Percentiles rank a stretch among this genome's conserved stretches.
phyloP scores from a whole-genome alignment of 257 asterid species.

The Solanum lycopersicoides region DNA sequence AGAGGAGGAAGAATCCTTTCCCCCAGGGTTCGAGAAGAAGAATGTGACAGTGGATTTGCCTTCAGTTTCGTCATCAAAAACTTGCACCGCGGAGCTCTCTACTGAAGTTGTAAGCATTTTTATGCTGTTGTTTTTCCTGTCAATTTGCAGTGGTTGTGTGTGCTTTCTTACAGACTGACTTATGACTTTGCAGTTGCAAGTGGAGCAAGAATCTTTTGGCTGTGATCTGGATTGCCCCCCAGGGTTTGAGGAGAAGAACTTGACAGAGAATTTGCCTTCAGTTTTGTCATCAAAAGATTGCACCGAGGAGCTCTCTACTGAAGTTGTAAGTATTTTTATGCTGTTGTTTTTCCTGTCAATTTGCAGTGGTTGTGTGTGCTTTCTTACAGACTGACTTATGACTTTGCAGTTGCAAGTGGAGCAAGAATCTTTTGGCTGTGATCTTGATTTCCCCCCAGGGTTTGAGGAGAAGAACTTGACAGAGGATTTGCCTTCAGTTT shows the following conservation, averaged over 20 bases:
- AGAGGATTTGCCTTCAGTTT: constrained; percentile 12
- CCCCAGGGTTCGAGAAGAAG: constrained; percentile 60
- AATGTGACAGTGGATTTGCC: constrained; percentile 13
- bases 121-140: constrained; percentile 2
- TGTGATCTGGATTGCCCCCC: constrained; percentile 57
- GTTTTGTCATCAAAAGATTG: constrained; percentile 9
- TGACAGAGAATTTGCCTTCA: constrained; percentile 10
- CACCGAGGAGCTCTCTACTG: constrained; percentile 25
- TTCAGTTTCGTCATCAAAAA: constrained; percentile 7
- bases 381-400: constrained; percentile 16
- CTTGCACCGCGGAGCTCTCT: constrained; percentile 20
- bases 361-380: constrained; percentile 1
- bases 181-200: constrained; percentile 34
- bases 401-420: constrained; percentile 31
- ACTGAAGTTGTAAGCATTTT: constrained; percentile 38
- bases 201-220: constrained; percentile 25
- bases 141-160: constrained; percentile 3
- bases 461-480: constrained; percentile 30
- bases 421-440: constrained; percentile 31
- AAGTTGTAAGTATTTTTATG: constrained; percentile 31
- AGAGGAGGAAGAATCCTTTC: constrained; percentile 31
- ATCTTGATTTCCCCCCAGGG: constrained; percentile 63
- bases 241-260: constrained; percentile 44
- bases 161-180: constrained; percentile 8
- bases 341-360: constrained; percentile 5